These are phyloP conservation scores for Umbelopsis vinacea DNA, from an alignment of 192 early-diverging fungal species.

Conservation along the genomic window DNA sequence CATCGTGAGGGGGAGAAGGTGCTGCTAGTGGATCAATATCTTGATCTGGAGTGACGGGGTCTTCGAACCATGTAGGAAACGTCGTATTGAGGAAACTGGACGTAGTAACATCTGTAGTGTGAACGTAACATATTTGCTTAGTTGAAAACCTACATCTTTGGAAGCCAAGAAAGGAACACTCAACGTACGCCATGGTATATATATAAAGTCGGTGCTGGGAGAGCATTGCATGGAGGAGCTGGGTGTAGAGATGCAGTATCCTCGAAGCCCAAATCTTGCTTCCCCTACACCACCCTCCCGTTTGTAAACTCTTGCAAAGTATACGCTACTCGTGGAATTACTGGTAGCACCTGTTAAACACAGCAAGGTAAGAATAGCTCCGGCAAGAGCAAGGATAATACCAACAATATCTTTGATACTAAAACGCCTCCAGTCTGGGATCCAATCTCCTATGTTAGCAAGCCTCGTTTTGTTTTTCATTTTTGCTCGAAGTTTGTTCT, in stretches of 20 bases:
- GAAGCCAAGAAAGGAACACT: not conserved
- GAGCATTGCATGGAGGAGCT: conserved; percentile 14
- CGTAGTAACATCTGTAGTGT: conserved; percentile 22
- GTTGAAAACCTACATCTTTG: not conserved
- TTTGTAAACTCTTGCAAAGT: conserved; percentile 31
- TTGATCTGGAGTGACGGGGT: conserved; percentile 25
- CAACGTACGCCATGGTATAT: conserved; percentile 35
- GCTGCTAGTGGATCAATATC: conserved; percentile 24
- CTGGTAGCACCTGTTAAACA: conserved; percentile 25
- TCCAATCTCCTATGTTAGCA: not conserved
- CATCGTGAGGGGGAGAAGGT: conserved; percentile 38
- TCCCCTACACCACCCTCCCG: not conserved
- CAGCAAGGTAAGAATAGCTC: conserved; percentile 23
- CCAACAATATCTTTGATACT: conserved; percentile 17
- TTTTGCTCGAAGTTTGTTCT: not conserved
- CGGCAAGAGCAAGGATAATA: conserved; percentile 18
- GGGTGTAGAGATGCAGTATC: conserved; percentile 27
- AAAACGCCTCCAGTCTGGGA: not conserved
- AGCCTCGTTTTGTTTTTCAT: not conserved
- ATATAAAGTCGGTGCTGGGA: conserved; percentile 20
- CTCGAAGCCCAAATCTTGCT: conserved; percentile 26
- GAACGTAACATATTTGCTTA: not conserved
- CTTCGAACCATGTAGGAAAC: conserved; percentile 25
- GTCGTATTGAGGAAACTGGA: conserved; percentile 25
- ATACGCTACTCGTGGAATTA: conserved; percentile 9